phyloP scores from a whole-genome alignment of 441 rosid species.

The Bruguiera hainesii region DNA sequence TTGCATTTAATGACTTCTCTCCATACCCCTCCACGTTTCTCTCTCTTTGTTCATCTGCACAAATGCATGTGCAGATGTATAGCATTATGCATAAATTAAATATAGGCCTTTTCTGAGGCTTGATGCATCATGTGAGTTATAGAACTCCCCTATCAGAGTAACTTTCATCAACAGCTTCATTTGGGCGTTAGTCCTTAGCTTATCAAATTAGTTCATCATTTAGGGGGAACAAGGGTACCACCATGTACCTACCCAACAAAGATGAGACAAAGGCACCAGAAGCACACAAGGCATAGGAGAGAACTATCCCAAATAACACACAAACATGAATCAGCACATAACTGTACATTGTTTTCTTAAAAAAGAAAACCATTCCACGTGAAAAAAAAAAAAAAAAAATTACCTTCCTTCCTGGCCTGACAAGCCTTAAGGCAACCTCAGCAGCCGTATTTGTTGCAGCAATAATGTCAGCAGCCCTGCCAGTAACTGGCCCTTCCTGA shows the following conservation, averaged over 20 bases:
- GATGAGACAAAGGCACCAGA: background rate
- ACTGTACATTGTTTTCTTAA: background rate
- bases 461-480: constrained; percentile 85
- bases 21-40: too few species aligned
- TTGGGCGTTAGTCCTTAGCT: constrained; percentile 46
- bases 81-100: too few species aligned
- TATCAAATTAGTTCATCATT: constrained; percentile 36
- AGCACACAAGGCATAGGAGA: too few species aligned
- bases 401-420: constrained; percentile 95
- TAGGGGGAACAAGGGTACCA: constrained; percentile 24
- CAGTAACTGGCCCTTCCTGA: constrained; percentile 65
- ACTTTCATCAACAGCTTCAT: constrained; percentile 65
- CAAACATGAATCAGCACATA: background rate
- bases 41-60: too few species aligned
- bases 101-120: too few species aligned
- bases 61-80: too few species aligned
- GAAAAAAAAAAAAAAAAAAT: background rate
- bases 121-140: background rate
- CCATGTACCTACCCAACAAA: background rate
- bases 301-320: too few species aligned
- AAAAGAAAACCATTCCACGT: background rate
- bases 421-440: constrained; percentile 98
- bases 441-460: constrained; percentile 94
- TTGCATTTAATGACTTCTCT: too few species aligned
- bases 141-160: constrained; percentile 50